phyloP scores from a whole-genome alignment of 805 yeast genomes.

The Ogataea philodendri region DNA sequence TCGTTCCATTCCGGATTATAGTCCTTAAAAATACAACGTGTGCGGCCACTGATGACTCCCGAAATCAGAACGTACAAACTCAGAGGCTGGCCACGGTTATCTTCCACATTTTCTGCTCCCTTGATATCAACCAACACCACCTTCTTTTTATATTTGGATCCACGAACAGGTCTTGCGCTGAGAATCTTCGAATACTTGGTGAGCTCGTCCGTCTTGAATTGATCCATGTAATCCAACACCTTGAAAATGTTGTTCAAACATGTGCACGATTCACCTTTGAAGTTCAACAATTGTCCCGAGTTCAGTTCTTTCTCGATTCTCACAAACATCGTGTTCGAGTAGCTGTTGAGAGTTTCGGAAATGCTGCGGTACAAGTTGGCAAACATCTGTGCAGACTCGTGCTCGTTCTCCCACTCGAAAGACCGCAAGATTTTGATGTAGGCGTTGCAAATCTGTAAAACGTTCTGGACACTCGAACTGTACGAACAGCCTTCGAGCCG shows the following conservation, averaged over 20 bases:
- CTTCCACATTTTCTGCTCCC: slow-evolving; percentile 34
- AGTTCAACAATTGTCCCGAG: slow-evolving; percentile 15
- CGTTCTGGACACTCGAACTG: slow-evolving; percentile 29
- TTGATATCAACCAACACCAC: slow-evolving; percentile 25
- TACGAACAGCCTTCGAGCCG: slow-evolving; percentile 34
- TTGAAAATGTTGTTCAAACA: slow-evolving; percentile 31
- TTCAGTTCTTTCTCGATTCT: slow-evolving; percentile 20
- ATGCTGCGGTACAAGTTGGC: slow-evolving; percentile 62
- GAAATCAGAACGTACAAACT: slow-evolving; percentile 25
- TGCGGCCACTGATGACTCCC: slow-evolving; percentile 40
- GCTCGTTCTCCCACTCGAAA: slow-evolving; percentile 64
- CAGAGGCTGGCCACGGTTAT: slow-evolving; percentile 29
- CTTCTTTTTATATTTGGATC: slow-evolving; percentile 11
- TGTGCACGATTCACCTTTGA: slow-evolving; percentile 29
- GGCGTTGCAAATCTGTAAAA: slow-evolving; percentile 30
- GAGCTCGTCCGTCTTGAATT: slow-evolving; percentile 15
- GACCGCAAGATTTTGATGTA: slow-evolving; percentile 51
- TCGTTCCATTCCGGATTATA: slow-evolving; percentile 85
- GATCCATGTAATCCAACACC: slow-evolving; percentile 19
- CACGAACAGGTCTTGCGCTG: slow-evolving; percentile 2
- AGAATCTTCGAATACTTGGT: slow-evolving; percentile 17
- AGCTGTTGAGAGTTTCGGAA: slow-evolving; percentile 55
- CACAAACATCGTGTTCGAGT: slow-evolving; percentile 39
- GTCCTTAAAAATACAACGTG: slow-evolving; percentile 60
- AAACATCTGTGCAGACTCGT: slow-evolving; percentile 59